Evolutionary conservation across 305 asterid species (phyloP), one percentile per base, ranked within the genome.

Genomic region (Fraxinus velutina): DNA sequence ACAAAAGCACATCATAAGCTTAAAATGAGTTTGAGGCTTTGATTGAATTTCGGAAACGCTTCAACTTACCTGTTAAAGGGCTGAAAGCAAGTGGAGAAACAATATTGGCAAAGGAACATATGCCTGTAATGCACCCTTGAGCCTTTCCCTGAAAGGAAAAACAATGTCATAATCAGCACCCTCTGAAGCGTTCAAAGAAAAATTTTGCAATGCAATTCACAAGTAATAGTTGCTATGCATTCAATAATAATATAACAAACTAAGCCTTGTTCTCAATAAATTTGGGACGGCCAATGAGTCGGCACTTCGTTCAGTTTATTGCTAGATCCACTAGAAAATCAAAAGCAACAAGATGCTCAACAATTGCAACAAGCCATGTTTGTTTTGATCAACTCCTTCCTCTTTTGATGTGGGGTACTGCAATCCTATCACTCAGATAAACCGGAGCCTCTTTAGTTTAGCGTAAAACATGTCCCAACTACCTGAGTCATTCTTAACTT

Each of bases 81-180:
- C 92, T 95, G 87, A 92, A 95, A 60, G 88, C 93, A 77, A 95
- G 83, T 21, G 98, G 99, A 12, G 97, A 89, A 86, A 94, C 91
- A 9, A 94, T 85, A 77, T 72, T 89, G 52, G 98, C 94, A 5
- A 94, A 89, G 44, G 98, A 92, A 84, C 92, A 74, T 27, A 95
- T 90, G 85, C 99, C 97, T 37, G 98, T 90, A 75, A 95, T 90
- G 91, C 98, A 94, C 5, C 99, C 99, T 79, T 95, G 99, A 74
- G 86, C 97, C 82, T 93, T 95, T 9, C 99, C 99, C 97, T 94
- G 79, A n/a, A 73, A 55, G 44, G 27, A 15, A 39, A 30, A 33
- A 68, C 36, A 32, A 29, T 19, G 19, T 32, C 24, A 78, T 10
- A 74, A 22, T 34, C 15, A 15, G 72, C 72, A 62, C 32, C 72